Evolutionary conservation across 2,329 filamentous ascomycete species (phyloP).

Genomic region (Fusarium avenaceum): DNA sequence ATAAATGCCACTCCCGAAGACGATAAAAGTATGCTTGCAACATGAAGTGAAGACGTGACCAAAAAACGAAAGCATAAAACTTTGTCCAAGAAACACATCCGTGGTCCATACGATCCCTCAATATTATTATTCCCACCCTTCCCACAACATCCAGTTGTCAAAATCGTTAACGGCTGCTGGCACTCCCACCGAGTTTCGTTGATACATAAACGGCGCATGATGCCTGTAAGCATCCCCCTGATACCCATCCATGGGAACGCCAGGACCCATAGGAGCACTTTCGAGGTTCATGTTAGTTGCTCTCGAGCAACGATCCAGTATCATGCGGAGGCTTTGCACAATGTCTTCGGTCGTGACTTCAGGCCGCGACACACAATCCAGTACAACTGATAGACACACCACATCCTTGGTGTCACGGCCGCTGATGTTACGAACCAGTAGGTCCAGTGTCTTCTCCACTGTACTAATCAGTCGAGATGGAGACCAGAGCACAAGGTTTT

Average conservation of each 20-base stretch:
- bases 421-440: slow-evolving; percentile 61
- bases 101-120: not conserved
- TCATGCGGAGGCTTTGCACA: slow-evolving; percentile 56
- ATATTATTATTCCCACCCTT: slow-evolving; percentile 54
- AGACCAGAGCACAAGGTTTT: slow-evolving; percentile 59
- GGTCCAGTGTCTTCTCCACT: slow-evolving; percentile 63
- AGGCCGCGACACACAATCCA: slow-evolving; percentile 59
- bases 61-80: slow-evolving; percentile 5
- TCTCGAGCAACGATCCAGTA: slow-evolving; percentile 62
- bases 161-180: slow-evolving; percentile 48
- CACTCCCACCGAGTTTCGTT: slow-evolving; percentile 48
- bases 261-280: slow-evolving; percentile 42
- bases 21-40: slow-evolving; percentile 20
- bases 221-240: slow-evolving; percentile 50
- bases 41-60: slow-evolving; percentile 1
- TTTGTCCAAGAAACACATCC: not conserved
- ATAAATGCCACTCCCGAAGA: slow-evolving; percentile 6
- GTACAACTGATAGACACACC: slow-evolving; percentile 62
- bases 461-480: slow-evolving; percentile 57
- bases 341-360: slow-evolving; percentile 61
- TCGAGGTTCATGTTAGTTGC: slow-evolving; percentile 61
- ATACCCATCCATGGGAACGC: slow-evolving; percentile 33
- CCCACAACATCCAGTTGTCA: slow-evolving; percentile 58
- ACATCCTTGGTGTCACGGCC: slow-evolving; percentile 66
- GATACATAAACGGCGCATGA: slow-evolving; percentile 51